These are phyloP conservation scores for Astrephomene gubernaculifera DNA, from an alignment of 139 green algal genomes.

Conservation along the genomic window DNA sequence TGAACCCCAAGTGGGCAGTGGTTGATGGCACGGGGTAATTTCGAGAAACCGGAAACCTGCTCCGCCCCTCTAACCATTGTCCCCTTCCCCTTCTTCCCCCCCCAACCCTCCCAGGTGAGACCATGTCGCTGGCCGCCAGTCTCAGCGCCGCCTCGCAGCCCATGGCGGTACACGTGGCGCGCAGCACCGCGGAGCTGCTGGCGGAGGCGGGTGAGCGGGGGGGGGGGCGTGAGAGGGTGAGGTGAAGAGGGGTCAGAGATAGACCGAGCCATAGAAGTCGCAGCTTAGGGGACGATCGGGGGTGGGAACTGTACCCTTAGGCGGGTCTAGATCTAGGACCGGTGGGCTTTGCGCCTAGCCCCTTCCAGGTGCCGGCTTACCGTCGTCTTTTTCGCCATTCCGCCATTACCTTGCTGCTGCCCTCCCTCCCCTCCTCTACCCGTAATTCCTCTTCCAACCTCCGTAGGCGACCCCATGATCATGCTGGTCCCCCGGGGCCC, in stretches of 20 bases:
- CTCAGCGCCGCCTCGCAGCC: not conserved
- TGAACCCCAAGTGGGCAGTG: not conserved
- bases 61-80: not conserved
- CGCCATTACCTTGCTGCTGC: not conserved
- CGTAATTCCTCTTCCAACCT: not conserved
- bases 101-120: not conserved
- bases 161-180: slow-evolving; percentile 1
- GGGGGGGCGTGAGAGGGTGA: not conserved
- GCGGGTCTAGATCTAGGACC: not conserved
- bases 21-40: not conserved
- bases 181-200: not conserved
- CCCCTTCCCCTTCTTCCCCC: not conserved
- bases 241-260: not conserved
- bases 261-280: not conserved
- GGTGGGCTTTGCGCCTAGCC: not conserved
- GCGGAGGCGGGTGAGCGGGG: not conserved
- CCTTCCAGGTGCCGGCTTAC: too few relatives aligned
- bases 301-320: not conserved
- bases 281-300: not conserved
- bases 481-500: not conserved
- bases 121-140: not conserved
- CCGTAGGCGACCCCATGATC: not conserved
- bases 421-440: not conserved
- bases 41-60: not conserved
- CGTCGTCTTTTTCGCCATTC: not conserved